Conservation (phyloP, 1,284 basidiomycete genomes). For the Austroboletus niveus region DNA sequence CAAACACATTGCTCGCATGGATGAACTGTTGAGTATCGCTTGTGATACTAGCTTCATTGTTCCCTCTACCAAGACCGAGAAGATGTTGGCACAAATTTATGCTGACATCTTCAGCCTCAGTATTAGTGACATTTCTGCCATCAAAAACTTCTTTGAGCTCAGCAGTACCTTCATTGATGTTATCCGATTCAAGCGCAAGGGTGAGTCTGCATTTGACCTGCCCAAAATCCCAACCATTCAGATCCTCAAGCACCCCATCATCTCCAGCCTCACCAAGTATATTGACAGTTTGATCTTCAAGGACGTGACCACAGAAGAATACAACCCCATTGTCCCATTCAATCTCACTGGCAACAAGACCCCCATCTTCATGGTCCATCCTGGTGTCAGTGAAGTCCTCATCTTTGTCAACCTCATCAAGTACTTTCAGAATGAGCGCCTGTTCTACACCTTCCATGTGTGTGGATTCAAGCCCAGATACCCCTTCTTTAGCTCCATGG, state of each 20-base stretch:
- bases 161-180: conserved; percentile 25
- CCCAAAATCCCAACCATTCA: no score
- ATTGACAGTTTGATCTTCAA: conserved; percentile 24
- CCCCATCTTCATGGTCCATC: no score
- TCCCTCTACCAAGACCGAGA: conserved; percentile 29
- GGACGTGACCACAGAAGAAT: conserved; percentile 21
- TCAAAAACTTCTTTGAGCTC: conserved; percentile 34
- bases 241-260: conserved; percentile 36
- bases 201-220: no score
- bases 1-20: conserved; percentile 28
- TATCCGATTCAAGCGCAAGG: no score
- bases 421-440: no score
- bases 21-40: conserved; percentile 27
- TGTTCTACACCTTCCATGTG: no score
- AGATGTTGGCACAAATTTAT: conserved; percentile 24
- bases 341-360: no score
- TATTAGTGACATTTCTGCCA: conserved; percentile 23
- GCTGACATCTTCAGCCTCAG: conserved; percentile 28
- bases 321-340: conserved; percentile 14
- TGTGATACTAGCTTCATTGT: conserved; percentile 23
- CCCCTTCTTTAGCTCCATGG: no score
- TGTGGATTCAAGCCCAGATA: fast-evolving
- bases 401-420: no score
- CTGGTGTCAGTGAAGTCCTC: no score
- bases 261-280: conserved; percentile 34